Evolutionary conservation across 1,284 basidiomycete genomes (phyloP).

Genomic region (Xerocomus amazonicus): DNA sequence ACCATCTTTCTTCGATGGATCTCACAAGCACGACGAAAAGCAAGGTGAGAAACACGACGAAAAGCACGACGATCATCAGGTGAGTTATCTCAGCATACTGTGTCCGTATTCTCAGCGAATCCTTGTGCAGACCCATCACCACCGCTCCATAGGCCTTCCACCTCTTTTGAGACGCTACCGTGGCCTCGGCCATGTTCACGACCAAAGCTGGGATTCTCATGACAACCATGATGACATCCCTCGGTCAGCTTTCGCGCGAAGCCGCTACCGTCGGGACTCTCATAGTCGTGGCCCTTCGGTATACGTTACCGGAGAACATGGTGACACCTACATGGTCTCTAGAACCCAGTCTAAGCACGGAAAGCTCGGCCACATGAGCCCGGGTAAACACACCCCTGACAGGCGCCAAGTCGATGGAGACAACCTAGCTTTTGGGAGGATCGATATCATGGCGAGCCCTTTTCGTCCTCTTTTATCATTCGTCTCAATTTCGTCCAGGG

Average conservation of each 20-base stretch:
- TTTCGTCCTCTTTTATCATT: background rate
- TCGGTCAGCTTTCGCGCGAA: constrained; percentile 23
- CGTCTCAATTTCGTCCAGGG: background rate
- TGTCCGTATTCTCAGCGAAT: background rate
- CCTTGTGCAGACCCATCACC: constrained; percentile 1
- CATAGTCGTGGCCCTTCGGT: constrained; percentile 20
- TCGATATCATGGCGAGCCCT: constrained; percentile 47
- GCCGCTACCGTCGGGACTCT: constrained; percentile 11
- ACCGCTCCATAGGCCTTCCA: constrained; percentile 6
- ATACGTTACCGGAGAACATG: constrained; percentile 22
- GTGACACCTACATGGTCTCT: constrained; percentile 21
- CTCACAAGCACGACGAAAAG: background rate
- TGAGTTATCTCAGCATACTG: background rate
- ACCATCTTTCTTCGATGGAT: background rate
- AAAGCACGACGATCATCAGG: constrained; percentile 9
- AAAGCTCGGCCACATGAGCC: constrained; percentile 1
- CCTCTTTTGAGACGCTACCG: constrained; percentile 20
- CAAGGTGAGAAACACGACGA: no score
- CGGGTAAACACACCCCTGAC: background rate
- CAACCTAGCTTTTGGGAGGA: constrained; percentile 38
- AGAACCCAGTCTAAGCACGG: background rate
- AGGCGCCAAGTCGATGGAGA: constrained; percentile 15
- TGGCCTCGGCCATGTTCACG: background rate
- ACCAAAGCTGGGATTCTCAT: background rate
- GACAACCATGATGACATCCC: background rate